Base-by-base conservation (phyloP, 495 filamentous ascomycete species). In the Letharia lupina region DNA sequence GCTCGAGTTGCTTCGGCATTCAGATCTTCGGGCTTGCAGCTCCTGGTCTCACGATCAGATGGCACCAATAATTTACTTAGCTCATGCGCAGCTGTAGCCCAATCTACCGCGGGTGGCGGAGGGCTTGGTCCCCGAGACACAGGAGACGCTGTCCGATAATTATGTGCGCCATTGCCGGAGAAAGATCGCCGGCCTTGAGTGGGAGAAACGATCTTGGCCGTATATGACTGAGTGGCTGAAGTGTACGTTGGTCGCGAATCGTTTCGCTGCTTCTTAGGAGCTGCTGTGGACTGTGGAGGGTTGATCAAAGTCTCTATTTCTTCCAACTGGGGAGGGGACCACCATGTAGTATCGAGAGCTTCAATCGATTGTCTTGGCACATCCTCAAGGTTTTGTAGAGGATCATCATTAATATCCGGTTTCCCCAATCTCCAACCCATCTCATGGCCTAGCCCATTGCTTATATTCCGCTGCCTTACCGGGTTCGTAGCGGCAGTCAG, bases 11-110 rank as follows among this genome's bases (percentile, higher is more conserved):
- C 86, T 73, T 87, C 84, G 3, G 83, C 83, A 67, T 86, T 84
- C 40, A 96, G 79, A 28, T 96, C 91, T 70, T 93, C 87, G 9
- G 82, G 80, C n/a, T 77, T 86, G 71, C 81, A 91, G 75, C 91
- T 96, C 35, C 74, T 79, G 0, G 86, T 90, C 73, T 90, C 83
- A 13, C 90, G 81, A 68, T 85, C 77, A 13, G 76, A 77, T 2
- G 94, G 94, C 60, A 96, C 89, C 37, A 98, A 83, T 7, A 92
- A 74, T 72, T 91, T 93, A 70, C 85, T 89, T 20, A 97, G 74
- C 71, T 96, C 93, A 70, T 87, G 81, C 0, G 91, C 81, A 18
- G 91, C 91, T 50, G 87, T 84, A 2, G 88, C 86, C 94, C 95
- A 98, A 50, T 86, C 80, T 0, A 97, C 87, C 37, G 91, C 87